Percentiles rank a stretch among this genome's conserved stretches.
phyloP scores from a whole-genome alignment of 768 basidiomycete species.

The Phylloporus sp. region DNA sequence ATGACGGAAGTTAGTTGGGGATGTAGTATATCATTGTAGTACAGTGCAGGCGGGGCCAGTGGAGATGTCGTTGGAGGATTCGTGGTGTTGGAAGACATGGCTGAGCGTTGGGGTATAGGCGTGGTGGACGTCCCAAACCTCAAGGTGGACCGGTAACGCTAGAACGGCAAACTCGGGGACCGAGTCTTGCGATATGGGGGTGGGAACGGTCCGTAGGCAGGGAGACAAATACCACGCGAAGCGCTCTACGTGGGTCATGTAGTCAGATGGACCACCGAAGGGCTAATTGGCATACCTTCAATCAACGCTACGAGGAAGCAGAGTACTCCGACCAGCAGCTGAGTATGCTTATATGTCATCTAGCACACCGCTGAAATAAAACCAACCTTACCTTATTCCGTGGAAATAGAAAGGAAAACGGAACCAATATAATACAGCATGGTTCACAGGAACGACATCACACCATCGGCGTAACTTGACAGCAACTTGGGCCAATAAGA shows the following conservation, averaged over 20 bases:
- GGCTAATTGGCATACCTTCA: not conserved
- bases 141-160: not conserved
- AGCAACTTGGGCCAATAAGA: not conserved
- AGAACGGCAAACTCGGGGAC: not conserved
- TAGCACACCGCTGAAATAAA: not conserved
- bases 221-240: not conserved
- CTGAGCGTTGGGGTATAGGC: not conserved
- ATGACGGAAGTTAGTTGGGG: slow-evolving; percentile 24
- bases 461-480: not conserved
- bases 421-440: not conserved
- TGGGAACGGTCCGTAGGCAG: not conserved
- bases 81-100: slow-evolving; percentile 15
- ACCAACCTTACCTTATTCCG: not conserved
- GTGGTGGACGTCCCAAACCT: not conserved
- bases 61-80: slow-evolving; percentile 1
- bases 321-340: not conserved
- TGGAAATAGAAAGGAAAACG: not conserved
- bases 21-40: slow-evolving; percentile 9
- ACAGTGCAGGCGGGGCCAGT: not conserved
- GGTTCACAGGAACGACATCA: not conserved
- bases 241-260: not conserved
- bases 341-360: not conserved
- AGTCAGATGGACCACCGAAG: not conserved
- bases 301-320: not conserved
- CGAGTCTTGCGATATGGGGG: not conserved